A percentile compares a stretch with the other conserved stretches of the same genome.
phyloP scores from a whole-genome alignment of 2,329 filamentous ascomycete genomes.

The Microsporum ferrugineum region DNA sequence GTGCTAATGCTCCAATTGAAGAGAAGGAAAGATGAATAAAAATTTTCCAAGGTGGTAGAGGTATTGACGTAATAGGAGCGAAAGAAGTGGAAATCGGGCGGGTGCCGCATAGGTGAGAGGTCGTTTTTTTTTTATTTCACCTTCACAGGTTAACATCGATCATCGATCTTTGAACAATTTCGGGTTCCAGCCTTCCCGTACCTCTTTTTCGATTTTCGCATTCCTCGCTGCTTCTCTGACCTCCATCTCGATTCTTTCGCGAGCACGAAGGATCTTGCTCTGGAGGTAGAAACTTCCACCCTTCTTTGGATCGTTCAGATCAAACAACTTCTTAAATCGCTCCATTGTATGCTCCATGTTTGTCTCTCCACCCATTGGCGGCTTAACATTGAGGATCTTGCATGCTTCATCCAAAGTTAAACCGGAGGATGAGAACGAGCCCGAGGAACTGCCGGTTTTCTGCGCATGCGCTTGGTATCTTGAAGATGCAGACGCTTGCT shows the following conservation, averaged over 20 bases:
- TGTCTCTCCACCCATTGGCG: conserved; percentile 64
- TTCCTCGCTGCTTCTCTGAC: conserved; percentile 60
- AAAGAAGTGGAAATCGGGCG: neutral
- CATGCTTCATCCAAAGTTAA: conserved; percentile 94
- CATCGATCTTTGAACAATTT: conserved; percentile 85
- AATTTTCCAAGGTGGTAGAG: neutral
- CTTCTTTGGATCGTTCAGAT: conserved; percentile 86
- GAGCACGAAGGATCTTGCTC: conserved; percentile 85
- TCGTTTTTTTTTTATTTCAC: neutral
- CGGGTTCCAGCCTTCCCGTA: conserved; percentile 80
- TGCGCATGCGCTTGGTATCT: conserved; percentile 65
- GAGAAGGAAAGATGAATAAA: neutral
- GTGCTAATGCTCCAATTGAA: neutral
- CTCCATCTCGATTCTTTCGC: conserved; percentile 86
- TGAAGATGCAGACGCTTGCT: conserved; percentile 79
- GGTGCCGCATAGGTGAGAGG: neutral
- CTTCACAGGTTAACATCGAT: conserved; percentile 14
- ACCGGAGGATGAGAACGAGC: conserved; percentile 53
- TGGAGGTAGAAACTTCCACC: conserved; percentile 97
- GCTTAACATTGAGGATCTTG: conserved; percentile 92
- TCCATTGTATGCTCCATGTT: conserved; percentile 70
- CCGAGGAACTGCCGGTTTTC: conserved; percentile 44
- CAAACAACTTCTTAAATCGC: conserved; percentile 89
- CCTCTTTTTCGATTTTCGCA: conserved; percentile 62
- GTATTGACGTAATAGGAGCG: neutral